Evolutionary conservation across 164 flowering plant genomes (phyloP).

Genomic region (Magnolia changhungtana): DNA sequence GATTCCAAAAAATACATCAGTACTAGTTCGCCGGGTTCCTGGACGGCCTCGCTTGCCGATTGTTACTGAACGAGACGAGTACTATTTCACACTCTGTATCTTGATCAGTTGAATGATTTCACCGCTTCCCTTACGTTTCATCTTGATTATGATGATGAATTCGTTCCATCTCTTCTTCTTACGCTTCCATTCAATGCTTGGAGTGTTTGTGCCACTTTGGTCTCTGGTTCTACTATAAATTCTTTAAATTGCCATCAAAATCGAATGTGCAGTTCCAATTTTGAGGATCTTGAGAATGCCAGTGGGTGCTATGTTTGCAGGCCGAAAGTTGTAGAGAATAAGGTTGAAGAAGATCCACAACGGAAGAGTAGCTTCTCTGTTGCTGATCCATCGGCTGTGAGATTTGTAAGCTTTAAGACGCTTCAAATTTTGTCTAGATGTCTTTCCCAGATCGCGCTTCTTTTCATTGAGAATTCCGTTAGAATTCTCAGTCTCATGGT

Average conservation of each 20-base stretch:
- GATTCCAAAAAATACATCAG: slow-evolving; percentile 94
- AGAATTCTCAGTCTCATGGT: background rate
- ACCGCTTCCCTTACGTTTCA: background rate
- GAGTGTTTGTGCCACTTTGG: no score
- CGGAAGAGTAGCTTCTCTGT: slow-evolving; percentile 38
- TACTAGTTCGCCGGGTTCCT: slow-evolving; percentile 89
- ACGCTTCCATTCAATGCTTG: background rate
- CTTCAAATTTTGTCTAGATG: background rate
- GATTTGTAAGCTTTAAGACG: slow-evolving; percentile 46
- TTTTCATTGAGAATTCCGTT: background rate
- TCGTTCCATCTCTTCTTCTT: background rate
- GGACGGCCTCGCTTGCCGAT: slow-evolving; percentile 92
- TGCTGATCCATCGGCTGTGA: slow-evolving; percentile 47
- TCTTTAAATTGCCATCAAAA: background rate
- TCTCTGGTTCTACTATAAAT: background rate
- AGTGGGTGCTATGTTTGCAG: slow-evolving; percentile 42
- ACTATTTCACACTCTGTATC: slow-evolving; percentile 36
- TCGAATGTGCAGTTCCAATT: background rate
- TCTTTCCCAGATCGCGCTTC: background rate
- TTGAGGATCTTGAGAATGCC: slow-evolving; percentile 11
- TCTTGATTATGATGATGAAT: background rate
- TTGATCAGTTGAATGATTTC: slow-evolving; percentile 3
- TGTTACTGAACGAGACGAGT: slow-evolving; percentile 75
- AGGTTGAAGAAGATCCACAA: slow-evolving; percentile 41
- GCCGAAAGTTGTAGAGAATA: slow-evolving; percentile 43